Evolutionary conservation across 495 filamentous ascomycete genomes (phyloP).

Genomic region (Hypomontagnella submonticulosa): DNA sequence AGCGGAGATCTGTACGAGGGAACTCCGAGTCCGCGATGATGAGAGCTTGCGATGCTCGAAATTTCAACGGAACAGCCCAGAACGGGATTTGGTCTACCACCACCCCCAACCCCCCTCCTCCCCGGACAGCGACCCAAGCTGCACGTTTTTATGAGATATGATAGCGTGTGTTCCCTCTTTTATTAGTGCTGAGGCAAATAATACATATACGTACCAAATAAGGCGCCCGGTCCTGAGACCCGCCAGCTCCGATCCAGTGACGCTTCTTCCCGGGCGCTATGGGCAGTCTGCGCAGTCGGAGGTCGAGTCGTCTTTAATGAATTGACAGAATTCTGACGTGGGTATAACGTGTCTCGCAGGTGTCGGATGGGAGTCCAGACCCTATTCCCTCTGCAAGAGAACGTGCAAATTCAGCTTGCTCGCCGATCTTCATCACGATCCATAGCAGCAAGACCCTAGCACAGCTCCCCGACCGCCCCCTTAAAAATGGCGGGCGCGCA

Average conservation of each 20-base stretch:
- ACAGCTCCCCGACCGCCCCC: constrained; percentile 18
- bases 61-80: constrained; percentile 23
- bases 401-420: constrained; percentile 8
- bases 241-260: constrained; percentile 34
- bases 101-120: constrained; percentile 27
- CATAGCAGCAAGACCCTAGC: constrained; percentile 9
- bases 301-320: constrained; percentile 9
- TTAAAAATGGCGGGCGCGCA: constrained; percentile 8
- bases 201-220: constrained; percentile 18
- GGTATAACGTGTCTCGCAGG: constrained; percentile 35
- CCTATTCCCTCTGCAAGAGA: constrained; percentile 15
- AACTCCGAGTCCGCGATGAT: constrained; percentile 24
- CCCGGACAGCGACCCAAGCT: constrained; percentile 9
- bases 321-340: constrained; percentile 42
- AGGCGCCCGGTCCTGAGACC: constrained; percentile 24
- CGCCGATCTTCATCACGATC: constrained; percentile 30
- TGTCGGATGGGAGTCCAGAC: constrained; percentile 35
- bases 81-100: constrained; percentile 25
- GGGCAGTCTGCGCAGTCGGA: constrained; percentile 15
- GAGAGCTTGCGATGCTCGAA: constrained; percentile 6
- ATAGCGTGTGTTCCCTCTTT: constrained; percentile 18
- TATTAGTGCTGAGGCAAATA: constrained; percentile 37
- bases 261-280: constrained; percentile 19
- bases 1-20: constrained; percentile 12
- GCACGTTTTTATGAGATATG: constrained; percentile 42